Evolutionary conservation across 2,329 filamentous ascomycete species (phyloP).

Genomic region (Aspergillus intermedius): DNA sequence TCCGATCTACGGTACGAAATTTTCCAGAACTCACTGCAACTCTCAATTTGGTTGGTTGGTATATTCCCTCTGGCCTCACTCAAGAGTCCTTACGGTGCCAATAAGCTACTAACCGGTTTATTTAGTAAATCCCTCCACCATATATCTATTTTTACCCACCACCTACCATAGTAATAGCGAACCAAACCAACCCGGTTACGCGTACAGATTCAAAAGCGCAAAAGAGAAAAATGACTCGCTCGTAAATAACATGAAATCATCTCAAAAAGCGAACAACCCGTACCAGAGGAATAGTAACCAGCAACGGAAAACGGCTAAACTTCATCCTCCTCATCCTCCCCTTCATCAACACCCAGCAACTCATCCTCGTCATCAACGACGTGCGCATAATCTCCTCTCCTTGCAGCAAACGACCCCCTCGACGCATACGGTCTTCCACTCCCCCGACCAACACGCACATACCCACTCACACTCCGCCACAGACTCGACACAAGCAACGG

Average conservation of each 20-base stretch:
- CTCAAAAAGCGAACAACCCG: not conserved
- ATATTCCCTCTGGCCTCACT: no score
- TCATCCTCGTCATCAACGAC: conserved; percentile 94
- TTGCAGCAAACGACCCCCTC: conserved; percentile 78
- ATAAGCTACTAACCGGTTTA: no score
- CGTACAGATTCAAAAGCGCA: not conserved
- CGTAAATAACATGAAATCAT: conserved; percentile 10
- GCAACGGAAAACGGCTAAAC: conserved; percentile 15
- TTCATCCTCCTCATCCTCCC: conserved; percentile 72
- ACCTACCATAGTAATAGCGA: not conserved
- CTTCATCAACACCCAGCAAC: conserved; percentile 76
- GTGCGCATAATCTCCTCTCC: conserved; percentile 77
- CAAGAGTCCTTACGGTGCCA: no score
- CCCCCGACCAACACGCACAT: conserved; percentile 39
- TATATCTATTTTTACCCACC: no score
- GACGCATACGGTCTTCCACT: conserved; percentile 71
- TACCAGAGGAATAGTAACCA: conserved; percentile 2
- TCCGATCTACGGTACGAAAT: no score
- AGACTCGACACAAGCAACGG: conserved; percentile 67
- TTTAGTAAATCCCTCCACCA: no score
- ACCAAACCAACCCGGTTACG: not conserved
- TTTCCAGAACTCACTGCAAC: no score
- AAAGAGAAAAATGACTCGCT: conserved; percentile 1
- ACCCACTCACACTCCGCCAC: conserved; percentile 58
- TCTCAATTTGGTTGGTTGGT: no score